Evolutionary conservation across 768 basidiomycete genomes (phyloP).

Genomic region (Tulasnella sp.): DNA sequence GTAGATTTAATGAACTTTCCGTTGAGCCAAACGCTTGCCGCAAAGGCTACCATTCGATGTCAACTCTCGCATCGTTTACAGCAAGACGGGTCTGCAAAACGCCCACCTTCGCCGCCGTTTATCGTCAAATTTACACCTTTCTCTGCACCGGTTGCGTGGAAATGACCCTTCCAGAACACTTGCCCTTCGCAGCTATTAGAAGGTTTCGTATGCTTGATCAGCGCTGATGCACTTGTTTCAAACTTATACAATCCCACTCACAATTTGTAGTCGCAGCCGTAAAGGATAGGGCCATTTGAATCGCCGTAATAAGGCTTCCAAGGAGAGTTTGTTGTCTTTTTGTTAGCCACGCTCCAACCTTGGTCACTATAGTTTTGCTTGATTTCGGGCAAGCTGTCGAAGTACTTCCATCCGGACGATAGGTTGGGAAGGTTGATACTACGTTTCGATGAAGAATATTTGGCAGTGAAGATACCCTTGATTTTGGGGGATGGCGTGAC

Average conservation of each 20-base stretch:
- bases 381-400: slow-evolving; percentile 72
- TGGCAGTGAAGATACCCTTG: neutral
- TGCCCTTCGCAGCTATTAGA: slow-evolving; percentile 69
- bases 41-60: slow-evolving; percentile 52
- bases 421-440: slow-evolving; percentile 35
- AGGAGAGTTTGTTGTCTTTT: slow-evolving; percentile 68
- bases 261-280: slow-evolving; percentile 86
- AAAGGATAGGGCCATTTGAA: slow-evolving; percentile 44
- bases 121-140: slow-evolving; percentile 67
- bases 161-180: slow-evolving; percentile 80
- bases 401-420: slow-evolving; percentile 65
- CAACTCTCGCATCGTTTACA: neutral
- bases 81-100: neutral
- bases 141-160: slow-evolving; percentile 56
- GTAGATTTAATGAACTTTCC: slow-evolving; percentile 65
- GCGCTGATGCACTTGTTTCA: neutral
- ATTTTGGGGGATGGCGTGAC: neutral
- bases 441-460: neutral
- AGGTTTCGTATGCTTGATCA: neutral
- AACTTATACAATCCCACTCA: slow-evolving; percentile 39
- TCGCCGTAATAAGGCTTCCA: slow-evolving; percentile 65
- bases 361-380: slow-evolving; percentile 54
- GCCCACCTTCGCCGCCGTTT: slow-evolving; percentile 70
- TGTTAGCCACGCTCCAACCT: slow-evolving; percentile 62
- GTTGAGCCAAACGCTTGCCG: slow-evolving; percentile 79